Conservation (phyloP, 805 yeast species). For the Nakazawaea peltata region DNA sequence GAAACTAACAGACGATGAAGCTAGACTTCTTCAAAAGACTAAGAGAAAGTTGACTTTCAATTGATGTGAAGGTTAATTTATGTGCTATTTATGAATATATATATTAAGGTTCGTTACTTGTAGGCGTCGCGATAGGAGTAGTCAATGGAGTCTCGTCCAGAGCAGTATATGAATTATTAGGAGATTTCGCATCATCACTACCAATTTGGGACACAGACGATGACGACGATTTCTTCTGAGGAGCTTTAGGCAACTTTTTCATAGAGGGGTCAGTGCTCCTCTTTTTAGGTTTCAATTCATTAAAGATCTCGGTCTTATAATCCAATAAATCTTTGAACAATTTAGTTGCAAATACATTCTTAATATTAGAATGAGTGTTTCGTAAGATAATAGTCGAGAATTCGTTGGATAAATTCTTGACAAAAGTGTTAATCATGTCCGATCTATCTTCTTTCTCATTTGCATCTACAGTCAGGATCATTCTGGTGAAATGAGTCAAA, state of each 20-base stretch:
- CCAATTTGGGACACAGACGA: not conserved
- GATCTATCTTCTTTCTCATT: slow-evolving; percentile 24
- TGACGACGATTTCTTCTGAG: not conserved
- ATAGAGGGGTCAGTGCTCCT: too few species aligned
- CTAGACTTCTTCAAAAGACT: slow-evolving; percentile 18
- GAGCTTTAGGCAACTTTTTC: too few species aligned
- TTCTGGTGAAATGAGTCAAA: slow-evolving; percentile 64
- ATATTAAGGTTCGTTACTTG: too few species aligned
- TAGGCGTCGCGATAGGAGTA: too few species aligned
- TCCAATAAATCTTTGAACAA: slow-evolving; percentile 56
- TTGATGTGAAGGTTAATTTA: too few species aligned
- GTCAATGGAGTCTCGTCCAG: too few species aligned
- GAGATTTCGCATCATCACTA: not conserved
- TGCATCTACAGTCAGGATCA: slow-evolving; percentile 36
- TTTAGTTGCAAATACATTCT: slow-evolving; percentile 50
- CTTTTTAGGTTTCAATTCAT: slow-evolving; percentile 37
- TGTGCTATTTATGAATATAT: too few species aligned
- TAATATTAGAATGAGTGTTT: slow-evolving; percentile 35
- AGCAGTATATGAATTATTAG: not conserved
- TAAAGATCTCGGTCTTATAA: slow-evolving; percentile 55
- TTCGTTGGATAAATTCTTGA: slow-evolving; percentile 49
- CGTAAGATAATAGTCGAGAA: slow-evolving; percentile 56
- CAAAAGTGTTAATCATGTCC: slow-evolving; percentile 28
- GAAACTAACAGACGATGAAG: slow-evolving; percentile 15
- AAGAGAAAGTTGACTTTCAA: slow-evolving; percentile 11